Evolutionary conservation across 495 filamentous ascomycete genomes (phyloP), one percentile per base, ranked within the genome.

Genomic region (Daldinia childiae): DNA sequence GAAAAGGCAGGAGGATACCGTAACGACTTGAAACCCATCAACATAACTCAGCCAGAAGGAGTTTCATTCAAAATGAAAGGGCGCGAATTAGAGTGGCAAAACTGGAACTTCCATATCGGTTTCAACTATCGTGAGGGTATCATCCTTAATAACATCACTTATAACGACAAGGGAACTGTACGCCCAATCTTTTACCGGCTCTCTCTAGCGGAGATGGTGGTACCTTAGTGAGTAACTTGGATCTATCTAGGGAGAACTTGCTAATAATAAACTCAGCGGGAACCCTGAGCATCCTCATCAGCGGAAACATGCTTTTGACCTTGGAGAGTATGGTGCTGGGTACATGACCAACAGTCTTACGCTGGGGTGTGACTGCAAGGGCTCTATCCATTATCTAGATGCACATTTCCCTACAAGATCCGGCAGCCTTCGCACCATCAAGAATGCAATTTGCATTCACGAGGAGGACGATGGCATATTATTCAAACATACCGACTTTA

Each of bases 91-190:
- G 89, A 88, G 54, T 98, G 95, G 95, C 94, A 97, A 78, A 97
- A 97, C 73, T 98, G 93, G 92, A 94, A 87, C 76, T 87, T 98
- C 68, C 95, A 97, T 76, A 88, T 98, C 38, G 94, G 94, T 15
- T 98, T 97, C 86, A 97, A 95, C 84, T 94, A 97, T 81, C 88
- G 92, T n/a, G 94, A 98, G 78, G 94, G 94, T 30, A 92, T 97
- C 64, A 90, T 97, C 15, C 85, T 98, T 21, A 94, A 92, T 79
- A 93, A 97, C 79, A 92, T 97, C 77, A 94, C 91, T 36, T 95
- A 90, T 83, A 94, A 94, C 74, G 94, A 97, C 80, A 92, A 93
- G 75, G 93, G 93, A 39, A 90, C 82, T 38, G 86, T 91, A 48
- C 87, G 94, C 30, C 91, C 91, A 0, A 81, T 96, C 34, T 97